These are phyloP conservation scores for Neurospora sp. DNA, from an alignment of 2,329 filamentous ascomycete species.

Conservation along the genomic window DNA sequence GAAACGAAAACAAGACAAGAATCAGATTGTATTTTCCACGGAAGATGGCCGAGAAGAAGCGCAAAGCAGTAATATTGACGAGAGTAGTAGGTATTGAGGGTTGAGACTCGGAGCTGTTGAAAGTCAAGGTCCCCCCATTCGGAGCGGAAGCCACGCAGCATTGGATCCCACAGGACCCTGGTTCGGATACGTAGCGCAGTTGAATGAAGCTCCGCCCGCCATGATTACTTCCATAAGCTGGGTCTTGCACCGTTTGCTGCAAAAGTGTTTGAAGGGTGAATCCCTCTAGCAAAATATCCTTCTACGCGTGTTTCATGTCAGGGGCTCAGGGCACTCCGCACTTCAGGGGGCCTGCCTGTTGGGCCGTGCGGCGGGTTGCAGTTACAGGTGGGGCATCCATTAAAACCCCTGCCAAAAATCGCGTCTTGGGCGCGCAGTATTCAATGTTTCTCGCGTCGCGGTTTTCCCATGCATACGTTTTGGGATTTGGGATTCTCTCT, in stretches of 20 bases:
- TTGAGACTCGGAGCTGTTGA: not conserved
- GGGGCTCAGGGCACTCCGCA: not conserved
- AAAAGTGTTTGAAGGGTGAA: not conserved
- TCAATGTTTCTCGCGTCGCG: constrained; percentile 15
- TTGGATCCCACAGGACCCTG: not conserved
- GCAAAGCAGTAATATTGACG: not conserved
- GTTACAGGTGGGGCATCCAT: constrained; percentile 6
- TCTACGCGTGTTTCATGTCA: not conserved
- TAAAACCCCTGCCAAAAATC: constrained; percentile 15
- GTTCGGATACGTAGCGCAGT: not conserved
- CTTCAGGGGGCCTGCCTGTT: not conserved
- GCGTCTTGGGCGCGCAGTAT: constrained; percentile 11
- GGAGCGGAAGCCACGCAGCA: not conserved
- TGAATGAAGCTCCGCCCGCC: not conserved
- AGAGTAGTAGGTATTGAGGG: not conserved
- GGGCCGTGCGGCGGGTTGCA: not conserved
- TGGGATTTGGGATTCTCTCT: constrained; percentile 11
- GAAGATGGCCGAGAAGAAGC: not conserved
- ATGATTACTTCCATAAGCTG: not conserved
- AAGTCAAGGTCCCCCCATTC: not conserved
- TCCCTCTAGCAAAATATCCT: not conserved
- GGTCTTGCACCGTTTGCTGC: not conserved
- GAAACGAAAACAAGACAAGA: not conserved
- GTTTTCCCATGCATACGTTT: constrained; percentile 5
- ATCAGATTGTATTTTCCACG: constrained; percentile 1